Percentiles rank a stretch among this genome's conserved stretches.
Evolutionary conservation across 129 eudicot species (phyloP).

Genomic region (Escallonia rubra): DNA sequence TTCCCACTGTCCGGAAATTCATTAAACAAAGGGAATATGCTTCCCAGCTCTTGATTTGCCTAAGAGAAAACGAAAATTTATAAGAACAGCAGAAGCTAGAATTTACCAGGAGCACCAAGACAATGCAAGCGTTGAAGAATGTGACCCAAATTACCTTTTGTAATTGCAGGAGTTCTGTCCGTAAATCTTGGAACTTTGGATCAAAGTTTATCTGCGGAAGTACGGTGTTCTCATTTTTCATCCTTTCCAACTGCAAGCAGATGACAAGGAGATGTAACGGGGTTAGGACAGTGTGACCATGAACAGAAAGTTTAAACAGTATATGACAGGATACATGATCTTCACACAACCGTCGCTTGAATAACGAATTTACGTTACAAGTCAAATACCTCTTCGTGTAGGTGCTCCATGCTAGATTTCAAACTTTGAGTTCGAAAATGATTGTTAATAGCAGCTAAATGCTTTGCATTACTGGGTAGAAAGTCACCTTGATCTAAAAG

Average conservation of each 20-base stretch:
- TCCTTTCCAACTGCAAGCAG: conserved; percentile 68
- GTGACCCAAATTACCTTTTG: conserved; percentile 41
- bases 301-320: not conserved
- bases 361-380: not conserved
- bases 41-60: conserved; percentile 77
- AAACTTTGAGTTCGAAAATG: conserved; percentile 46
- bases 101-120: not conserved
- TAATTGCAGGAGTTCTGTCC: conserved; percentile 53
- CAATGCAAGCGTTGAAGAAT: not conserved
- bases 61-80: conserved; percentile 9
- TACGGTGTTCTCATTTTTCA: conserved; percentile 70
- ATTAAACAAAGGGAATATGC: conserved; percentile 61
- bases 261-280: not conserved
- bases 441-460: conserved; percentile 28
- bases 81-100: conserved; percentile 12
- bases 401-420: conserved; percentile 70
- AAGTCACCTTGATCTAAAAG: conserved; percentile 18
- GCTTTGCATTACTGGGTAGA: conserved; percentile 25
- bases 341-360: not conserved
- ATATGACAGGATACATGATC: not conserved
- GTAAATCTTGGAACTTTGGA: conserved; percentile 43
- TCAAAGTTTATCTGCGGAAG: conserved; percentile 35
- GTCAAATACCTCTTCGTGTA: conserved; percentile 79
- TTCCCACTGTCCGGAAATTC: conserved; percentile 62
- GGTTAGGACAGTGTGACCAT: not conserved